These are phyloP conservation scores for Penicillium ochrochloron DNA, from an alignment of 495 filamentous ascomycete genomes.

Conservation along the genomic window DNA sequence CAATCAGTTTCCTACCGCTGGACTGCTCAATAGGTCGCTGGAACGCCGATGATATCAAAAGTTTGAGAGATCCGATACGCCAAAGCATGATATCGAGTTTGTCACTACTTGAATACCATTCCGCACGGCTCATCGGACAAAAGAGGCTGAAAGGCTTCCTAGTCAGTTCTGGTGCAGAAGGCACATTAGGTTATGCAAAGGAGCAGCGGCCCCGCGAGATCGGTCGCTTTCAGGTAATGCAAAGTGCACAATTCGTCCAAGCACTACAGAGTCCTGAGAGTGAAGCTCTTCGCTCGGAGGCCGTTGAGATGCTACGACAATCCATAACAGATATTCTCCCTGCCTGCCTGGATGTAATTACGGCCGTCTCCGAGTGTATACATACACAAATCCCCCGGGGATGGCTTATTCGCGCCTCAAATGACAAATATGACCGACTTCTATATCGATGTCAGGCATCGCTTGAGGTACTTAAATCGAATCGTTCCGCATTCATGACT, in stretches of 20 bases:
- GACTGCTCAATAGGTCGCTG: neutral
- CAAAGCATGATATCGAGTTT: neutral
- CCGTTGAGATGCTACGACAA: neutral
- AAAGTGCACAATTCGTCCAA: neutral
- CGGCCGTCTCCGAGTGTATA: neutral
- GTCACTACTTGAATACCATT: neutral
- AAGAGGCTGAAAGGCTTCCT: neutral
- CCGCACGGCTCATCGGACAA: neutral
- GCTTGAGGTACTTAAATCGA: neutral
- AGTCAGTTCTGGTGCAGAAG: neutral
- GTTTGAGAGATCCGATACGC: neutral
- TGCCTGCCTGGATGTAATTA: neutral
- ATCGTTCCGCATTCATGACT: neutral
- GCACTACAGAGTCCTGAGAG: neutral
- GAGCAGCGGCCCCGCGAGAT: neutral
- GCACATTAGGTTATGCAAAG: neutral
- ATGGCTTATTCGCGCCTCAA: neutral
- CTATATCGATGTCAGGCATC: neutral
- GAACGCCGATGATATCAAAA: conserved; percentile 3
- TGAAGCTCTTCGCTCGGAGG: neutral
- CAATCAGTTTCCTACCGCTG: neutral
- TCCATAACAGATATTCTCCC: conserved; percentile 1
- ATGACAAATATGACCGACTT: neutral
- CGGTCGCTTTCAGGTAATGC: neutral
- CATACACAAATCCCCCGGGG: neutral